Evolutionary conservation across 805 yeast species (phyloP), one percentile per base, ranked within the genome.

Genomic region (Metahyphopichia silvanorum): DNA sequence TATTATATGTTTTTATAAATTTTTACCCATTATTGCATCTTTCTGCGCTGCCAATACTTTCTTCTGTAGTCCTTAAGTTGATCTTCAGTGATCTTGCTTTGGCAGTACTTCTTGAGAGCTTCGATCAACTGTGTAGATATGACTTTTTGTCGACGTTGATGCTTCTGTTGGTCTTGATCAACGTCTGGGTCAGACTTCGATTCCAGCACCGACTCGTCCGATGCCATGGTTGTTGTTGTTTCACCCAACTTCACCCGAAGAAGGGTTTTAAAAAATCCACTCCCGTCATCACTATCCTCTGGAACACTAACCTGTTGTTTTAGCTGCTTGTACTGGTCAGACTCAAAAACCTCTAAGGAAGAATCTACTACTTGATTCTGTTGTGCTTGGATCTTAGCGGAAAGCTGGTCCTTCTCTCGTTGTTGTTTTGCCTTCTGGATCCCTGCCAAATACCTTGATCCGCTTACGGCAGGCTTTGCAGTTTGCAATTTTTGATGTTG

Each of bases 321-420:
- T 16, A 60, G 60, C 25, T 50, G 50, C 42, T 63, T 61, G 44
- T 77, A 79, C 0, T 70, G 68, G 1, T 60, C 49, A 1, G 79
- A 69, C 7, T 75, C 71, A 53, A 76, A 77, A 16, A 53, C 63
- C 29, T 71, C 73, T 29, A 60, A 66, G 13, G 52, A 69, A 4
- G 47, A 54, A 29, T 43, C 57, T 19, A 60, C 60, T 6, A 70
- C 40, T 35, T 67, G 71, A 25, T 57, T 47, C 24, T 58, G 65
- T 6, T 55, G 39, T 29, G 56, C 59, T 15, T 62, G 42, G 16
- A 71, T 70, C 31, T 55, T 49, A 2, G 71, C 58, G 5, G 57
- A 43, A n/a, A 62, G 34, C 21, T 58, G 60, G 40, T 77, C 83
- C 27, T 57, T 39, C 12, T 75, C 72, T 33, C 84, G 50, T 21